These are phyloP conservation scores for Zhuliangozyma parablackwelliae DNA, from an alignment of 1,139 yeast genomes.

Conservation along the genomic window DNA sequence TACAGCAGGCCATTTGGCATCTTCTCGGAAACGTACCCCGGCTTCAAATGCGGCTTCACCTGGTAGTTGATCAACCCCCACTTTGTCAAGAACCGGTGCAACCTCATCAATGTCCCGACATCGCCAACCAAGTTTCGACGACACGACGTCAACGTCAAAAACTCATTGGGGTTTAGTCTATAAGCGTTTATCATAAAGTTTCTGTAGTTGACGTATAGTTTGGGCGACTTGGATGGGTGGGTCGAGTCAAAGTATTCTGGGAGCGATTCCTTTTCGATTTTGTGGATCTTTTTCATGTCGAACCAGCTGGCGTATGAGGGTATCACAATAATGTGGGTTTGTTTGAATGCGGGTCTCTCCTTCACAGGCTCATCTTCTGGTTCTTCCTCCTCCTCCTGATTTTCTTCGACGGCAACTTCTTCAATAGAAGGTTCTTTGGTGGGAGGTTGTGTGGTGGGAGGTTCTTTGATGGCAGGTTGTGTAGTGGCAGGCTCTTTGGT, in stretches of 20 bases:
- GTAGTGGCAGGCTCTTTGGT: neutral
- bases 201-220: constrained; percentile 80
- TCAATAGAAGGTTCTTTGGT: neutral
- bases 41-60: constrained; percentile 65
- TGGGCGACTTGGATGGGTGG: constrained; percentile 82
- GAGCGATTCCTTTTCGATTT: constrained; percentile 62
- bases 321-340: constrained; percentile 83
- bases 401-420: constrained; percentile 20
- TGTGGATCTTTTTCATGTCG: constrained; percentile 63
- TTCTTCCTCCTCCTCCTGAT: constrained; percentile 29
- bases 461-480: neutral
- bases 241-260: constrained; percentile 85
- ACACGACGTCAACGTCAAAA: constrained; percentile 87
- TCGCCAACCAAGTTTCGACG: constrained; percentile 95
- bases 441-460: neutral
- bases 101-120: constrained; percentile 87
- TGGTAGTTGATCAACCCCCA: constrained; percentile 98
- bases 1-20: constrained; percentile 42
- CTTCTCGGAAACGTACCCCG: constrained; percentile 62
- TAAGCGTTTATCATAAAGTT: constrained; percentile 93
- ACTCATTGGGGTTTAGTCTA: constrained; percentile 88
- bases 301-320: constrained; percentile 97
- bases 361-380: constrained; percentile 37
- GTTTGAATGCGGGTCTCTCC: constrained; percentile 37
- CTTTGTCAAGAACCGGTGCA: constrained; percentile 82